Evolutionary conservation across 139 green algal species (phyloP).

Genomic region (Trebouxia sp.): DNA sequence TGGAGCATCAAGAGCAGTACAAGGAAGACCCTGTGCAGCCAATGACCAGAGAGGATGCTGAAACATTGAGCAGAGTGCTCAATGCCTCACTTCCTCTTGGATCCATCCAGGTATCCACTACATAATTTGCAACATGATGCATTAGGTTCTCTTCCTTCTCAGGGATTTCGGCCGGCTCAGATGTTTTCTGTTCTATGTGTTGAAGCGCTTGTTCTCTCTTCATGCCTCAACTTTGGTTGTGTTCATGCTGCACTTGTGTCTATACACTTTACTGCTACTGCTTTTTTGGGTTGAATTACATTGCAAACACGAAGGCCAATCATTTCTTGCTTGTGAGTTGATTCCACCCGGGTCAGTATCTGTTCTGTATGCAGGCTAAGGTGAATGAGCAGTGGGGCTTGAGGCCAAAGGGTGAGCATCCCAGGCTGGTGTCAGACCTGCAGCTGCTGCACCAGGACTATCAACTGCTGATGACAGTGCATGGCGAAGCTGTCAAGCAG

Average conservation of each 20-base stretch:
- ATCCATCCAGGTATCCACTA: background rate
- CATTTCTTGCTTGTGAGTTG: too few relatives aligned
- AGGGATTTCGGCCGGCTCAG: too few relatives aligned
- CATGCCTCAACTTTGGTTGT: too few relatives aligned
- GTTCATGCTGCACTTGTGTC: too few relatives aligned
- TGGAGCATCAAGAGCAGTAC: conserved; percentile 8
- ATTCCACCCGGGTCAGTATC: background rate
- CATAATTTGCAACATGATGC: background rate
- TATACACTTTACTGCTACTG: too few relatives aligned
- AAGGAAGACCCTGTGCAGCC: background rate
- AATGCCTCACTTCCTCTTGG: background rate
- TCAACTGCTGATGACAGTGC: background rate
- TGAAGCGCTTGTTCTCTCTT: too few relatives aligned
- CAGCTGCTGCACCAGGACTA: conserved; percentile 10
- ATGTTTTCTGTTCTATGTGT: too few relatives aligned
- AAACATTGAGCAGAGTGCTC: background rate
- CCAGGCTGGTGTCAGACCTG: background rate
- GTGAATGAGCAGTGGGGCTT: background rate
- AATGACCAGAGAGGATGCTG: background rate
- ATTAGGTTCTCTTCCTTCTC: too few relatives aligned
- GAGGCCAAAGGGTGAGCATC: background rate
- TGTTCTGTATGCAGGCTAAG: background rate
- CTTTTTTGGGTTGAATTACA: too few relatives aligned
- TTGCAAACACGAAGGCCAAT: too few relatives aligned
- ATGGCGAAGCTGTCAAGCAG: conserved; percentile 12